Evolutionary conservation across 2,329 filamentous ascomycete species (phyloP).

Genomic region (Penicillium olsonii): DNA sequence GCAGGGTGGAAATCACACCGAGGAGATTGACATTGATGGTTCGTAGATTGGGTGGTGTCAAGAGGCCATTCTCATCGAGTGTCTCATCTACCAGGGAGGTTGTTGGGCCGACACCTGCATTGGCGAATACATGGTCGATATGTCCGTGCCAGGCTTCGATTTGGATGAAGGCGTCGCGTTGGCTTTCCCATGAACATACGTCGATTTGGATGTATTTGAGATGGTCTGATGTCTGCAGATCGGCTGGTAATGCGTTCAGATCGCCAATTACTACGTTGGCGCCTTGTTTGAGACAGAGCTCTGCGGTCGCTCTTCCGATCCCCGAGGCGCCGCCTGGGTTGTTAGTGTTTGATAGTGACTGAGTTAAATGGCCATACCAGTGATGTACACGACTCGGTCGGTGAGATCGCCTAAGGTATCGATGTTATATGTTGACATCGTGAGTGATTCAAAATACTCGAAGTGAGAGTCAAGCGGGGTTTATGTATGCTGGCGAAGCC

Average conservation of each 20-base stretch:
- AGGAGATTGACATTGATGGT: conserved; percentile 55
- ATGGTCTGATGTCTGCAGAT: conserved; percentile 9
- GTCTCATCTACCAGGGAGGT: conserved; percentile 50
- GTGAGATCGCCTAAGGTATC: conserved; percentile 47
- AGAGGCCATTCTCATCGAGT: conserved; percentile 54
- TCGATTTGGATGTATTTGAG: conserved; percentile 51
- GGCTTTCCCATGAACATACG: conserved; percentile 53
- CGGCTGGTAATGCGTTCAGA: conserved; percentile 45
- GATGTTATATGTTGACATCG: conserved; percentile 46
- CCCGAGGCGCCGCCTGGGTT: conserved; percentile 58
- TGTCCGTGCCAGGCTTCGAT: conserved; percentile 45
- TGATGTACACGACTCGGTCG: conserved; percentile 56
- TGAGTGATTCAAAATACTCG: no score
- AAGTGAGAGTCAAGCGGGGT: no score
- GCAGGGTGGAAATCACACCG: conserved; percentile 53
- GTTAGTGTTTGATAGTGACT: background rate
- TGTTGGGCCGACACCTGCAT: conserved; percentile 56
- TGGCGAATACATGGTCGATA: conserved; percentile 54
- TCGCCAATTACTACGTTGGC: conserved; percentile 60
- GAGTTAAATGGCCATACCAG: conserved; percentile 39
- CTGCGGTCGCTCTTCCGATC: conserved; percentile 60
- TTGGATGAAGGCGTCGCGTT: conserved; percentile 54
- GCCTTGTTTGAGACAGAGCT: conserved; percentile 54
- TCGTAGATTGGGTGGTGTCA: conserved; percentile 46
- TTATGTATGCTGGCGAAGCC: no score